A percentile compares a stretch with the other conserved stretches of the same genome.
Evolutionary conservation across 2,329 filamentous ascomycete genomes (phyloP).

Genomic region (Monosporascus sp.): DNA sequence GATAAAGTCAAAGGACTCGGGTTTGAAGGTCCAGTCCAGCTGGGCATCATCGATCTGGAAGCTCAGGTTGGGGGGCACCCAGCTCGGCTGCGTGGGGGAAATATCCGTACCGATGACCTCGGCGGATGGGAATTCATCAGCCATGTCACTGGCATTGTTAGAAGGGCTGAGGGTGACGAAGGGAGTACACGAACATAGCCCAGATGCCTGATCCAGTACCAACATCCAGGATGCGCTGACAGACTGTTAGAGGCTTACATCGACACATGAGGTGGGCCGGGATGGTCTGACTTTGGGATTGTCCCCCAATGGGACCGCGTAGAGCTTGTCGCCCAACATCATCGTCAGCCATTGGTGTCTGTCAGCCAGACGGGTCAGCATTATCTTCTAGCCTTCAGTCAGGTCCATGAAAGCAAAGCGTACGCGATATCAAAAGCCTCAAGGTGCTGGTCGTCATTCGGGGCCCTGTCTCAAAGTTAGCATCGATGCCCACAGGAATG

Average conservation of each 20-base stretch:
- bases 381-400: too few relatives aligned
- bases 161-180: neutral
- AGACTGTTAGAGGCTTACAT: neutral
- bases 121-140: slow-evolving; percentile 8
- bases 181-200: slow-evolving; percentile 8
- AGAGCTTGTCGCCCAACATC: too few relatives aligned
- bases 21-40: slow-evolving; percentile 9
- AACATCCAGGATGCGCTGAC: too few relatives aligned
- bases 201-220: slow-evolving; percentile 4
- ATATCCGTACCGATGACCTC: slow-evolving; percentile 21
- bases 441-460: neutral
- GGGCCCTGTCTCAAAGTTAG: slow-evolving; percentile 8
- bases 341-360: too few relatives aligned
- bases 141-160: slow-evolving; percentile 10
- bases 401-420: too few relatives aligned
- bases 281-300: neutral
- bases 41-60: slow-evolving; percentile 17
- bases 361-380: too few relatives aligned
- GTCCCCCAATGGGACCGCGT: too few relatives aligned
- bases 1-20: slow-evolving; percentile 12
- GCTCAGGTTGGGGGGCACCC: slow-evolving; percentile 12
- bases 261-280: neutral
- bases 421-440: too few relatives aligned
- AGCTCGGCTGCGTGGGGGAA: slow-evolving; percentile 15
- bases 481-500: slow-evolving; percentile 6